These are phyloP conservation scores for Trichomonas vaginalis DNA, from an alignment of 208 protist genomes.

Conservation along the genomic window DNA sequence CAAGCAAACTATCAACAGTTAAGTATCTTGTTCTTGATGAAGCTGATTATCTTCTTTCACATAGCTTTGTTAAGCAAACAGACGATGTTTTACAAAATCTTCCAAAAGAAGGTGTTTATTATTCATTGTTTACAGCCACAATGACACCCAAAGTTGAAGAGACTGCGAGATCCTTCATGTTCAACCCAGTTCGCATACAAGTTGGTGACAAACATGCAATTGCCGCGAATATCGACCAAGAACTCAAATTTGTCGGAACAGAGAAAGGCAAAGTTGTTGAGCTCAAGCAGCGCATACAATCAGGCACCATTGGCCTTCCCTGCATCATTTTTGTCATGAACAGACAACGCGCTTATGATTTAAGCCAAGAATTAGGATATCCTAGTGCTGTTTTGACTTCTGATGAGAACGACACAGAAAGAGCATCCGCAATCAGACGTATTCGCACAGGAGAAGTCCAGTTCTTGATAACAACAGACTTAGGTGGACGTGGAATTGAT, in stretches of 20 bases:
- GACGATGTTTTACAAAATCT: not conserved
- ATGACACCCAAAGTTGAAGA: conserved; percentile 12
- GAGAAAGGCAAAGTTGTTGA: conserved; percentile 9
- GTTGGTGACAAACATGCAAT: not conserved
- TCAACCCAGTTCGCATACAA: conserved; percentile 3
- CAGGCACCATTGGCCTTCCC: not conserved
- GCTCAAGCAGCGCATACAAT: not conserved
- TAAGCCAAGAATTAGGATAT: not conserved
- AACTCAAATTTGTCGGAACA: not conserved
- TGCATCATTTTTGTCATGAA: not conserved
- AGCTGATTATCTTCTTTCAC: conserved; percentile 8
- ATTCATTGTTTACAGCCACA: not conserved
- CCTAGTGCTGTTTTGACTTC: not conserved
- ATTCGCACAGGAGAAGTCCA: not conserved
- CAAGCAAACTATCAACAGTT: not conserved
- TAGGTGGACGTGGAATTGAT: conserved; percentile 40
- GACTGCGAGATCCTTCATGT: not conserved
- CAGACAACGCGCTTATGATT: not conserved
- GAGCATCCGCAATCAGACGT: not conserved
- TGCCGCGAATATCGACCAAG: not conserved
- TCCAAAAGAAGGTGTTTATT: not conserved
- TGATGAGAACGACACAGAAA: not conserved
- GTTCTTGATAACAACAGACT: not conserved
- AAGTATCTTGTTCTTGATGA: not conserved
- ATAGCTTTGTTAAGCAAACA: conserved; percentile 1